Conservation (phyloP, 352 stramenopile species). For the Globisporangium rhizosaccharum region DNA sequence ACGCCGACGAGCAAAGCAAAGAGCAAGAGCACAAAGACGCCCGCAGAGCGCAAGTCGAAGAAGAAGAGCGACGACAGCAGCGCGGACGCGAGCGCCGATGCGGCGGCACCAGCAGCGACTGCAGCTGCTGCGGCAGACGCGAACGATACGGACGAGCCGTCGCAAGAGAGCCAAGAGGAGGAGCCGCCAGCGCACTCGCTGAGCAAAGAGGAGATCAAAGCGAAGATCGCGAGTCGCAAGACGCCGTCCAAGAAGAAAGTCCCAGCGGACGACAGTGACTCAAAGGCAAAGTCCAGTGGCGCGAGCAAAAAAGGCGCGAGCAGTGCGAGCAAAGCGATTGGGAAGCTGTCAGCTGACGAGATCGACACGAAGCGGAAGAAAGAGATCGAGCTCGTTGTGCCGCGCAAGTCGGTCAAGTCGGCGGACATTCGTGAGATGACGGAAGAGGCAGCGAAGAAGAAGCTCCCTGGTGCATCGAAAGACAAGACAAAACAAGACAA, state of each 20-base stretch:
- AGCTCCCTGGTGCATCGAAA: conserved; percentile 22
- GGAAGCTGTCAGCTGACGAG: conserved; percentile 28
- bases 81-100: conserved; percentile 12
- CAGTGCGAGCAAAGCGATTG: conserved; percentile 19
- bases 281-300: conserved; percentile 16
- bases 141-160: conserved; percentile 9
- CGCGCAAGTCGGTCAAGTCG: conserved; percentile 73
- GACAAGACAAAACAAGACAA: conserved; percentile 59
- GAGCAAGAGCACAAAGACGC: conserved; percentile 18
- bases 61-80: conserved; percentile 21
- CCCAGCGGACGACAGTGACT: conserved; percentile 16
- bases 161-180: conserved; percentile 19
- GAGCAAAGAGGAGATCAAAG: conserved; percentile 78
- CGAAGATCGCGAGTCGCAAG: conserved; percentile 65
- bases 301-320: conserved; percentile 35
- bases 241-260: conserved; percentile 60
- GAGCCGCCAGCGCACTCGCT: conserved; percentile 29
- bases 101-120: background rate
- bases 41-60: conserved; percentile 14
- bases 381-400: conserved; percentile 73
- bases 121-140: conserved; percentile 3
- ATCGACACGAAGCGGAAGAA: conserved; percentile 78
- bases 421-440: conserved; percentile 71
- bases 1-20: conserved; percentile 36
- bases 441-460: conserved; percentile 61